Percentiles rank a stretch among this genome's conserved stretches.
Evolutionary conservation across 345 rosid species (phyloP).

Genomic region (Eucalyptus victrix): DNA sequence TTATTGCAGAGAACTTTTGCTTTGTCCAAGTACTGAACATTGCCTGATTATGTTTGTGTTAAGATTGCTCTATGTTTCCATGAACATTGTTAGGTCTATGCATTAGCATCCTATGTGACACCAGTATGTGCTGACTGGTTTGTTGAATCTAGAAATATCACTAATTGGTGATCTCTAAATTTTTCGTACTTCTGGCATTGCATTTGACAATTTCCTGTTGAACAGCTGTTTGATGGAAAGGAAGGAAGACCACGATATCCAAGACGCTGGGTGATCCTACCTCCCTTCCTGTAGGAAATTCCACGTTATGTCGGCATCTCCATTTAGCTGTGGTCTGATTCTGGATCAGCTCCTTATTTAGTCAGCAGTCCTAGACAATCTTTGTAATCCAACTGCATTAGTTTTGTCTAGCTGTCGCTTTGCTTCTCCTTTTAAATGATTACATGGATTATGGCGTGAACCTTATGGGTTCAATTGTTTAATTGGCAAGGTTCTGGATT

Average conservation of each 20-base stretch:
- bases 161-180: not conserved
- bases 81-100: not conserved
- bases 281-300: conserved; percentile 66
- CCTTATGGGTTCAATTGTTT: not conserved
- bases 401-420: not conserved
- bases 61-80: not conserved
- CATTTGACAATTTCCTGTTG: not conserved
- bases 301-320: not conserved
- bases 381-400: not conserved
- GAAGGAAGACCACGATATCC: conserved; percentile 90
- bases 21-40: not conserved
- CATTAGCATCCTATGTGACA: not conserved
- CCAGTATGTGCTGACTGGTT: not conserved
- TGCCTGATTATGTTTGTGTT: not conserved
- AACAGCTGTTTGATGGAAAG: conserved; percentile 89
- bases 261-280: conserved; percentile 85
- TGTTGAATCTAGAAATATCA: not conserved
- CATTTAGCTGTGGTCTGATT: not conserved
- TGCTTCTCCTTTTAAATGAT: not conserved
- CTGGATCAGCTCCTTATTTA: not conserved
- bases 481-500: not conserved
- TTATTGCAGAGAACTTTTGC: not conserved
- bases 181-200: not conserved
- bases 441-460: not conserved
- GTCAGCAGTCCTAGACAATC: not conserved